Base-by-base conservation (phyloP, 179 eudicot genomes). In the Corrigiola litoralis region DNA sequence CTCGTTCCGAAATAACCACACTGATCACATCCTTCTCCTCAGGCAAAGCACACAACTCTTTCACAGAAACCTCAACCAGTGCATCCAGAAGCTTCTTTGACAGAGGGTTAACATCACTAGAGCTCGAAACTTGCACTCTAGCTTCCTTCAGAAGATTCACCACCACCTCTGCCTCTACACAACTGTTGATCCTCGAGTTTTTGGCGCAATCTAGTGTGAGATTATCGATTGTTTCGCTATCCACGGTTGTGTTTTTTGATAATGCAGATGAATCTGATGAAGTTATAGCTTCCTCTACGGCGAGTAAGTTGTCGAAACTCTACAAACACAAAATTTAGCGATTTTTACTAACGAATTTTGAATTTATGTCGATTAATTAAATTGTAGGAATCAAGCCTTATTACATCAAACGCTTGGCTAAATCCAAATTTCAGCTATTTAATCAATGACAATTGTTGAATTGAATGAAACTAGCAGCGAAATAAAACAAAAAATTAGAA, bases 81-180 rank as follows among this genome's bases (percentile, higher is more conserved):
- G 75, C 62, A 38, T 76, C 73, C 41, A 84, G 54, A 59, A 82
- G 72, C 74, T 70, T 84, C 79, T 70, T 77, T 12, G 83, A 77
- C n/a, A 29, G 60, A 46, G 64, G 42, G 25, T 76, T 69, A 42
- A 75, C 50, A 7, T 72, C 72, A 10, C 37, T 77, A 0, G 87
- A 77, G 42, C 67, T 75, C 48, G 14, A 18, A 40, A 77, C 64
- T 58, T 75, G 76, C 37, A 29, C 27, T 71, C 47, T 66, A 65
- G 81, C 81, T 70, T 77, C 80, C 67, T 57, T 85, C 33, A 83
- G 79, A 66, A 75, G 71, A 57, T 81, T 77, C 36, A 64, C 68
- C 58, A 79, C 75, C 54, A 83, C 31, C 65, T 79, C 84, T 10
- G 63, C 78, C 75, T 83, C 81, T 27, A 57, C 13, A 5, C 69